Evolutionary conservation across 2,329 filamentous ascomycete genomes (phyloP).

Genomic region (Pyricularia grisea): DNA sequence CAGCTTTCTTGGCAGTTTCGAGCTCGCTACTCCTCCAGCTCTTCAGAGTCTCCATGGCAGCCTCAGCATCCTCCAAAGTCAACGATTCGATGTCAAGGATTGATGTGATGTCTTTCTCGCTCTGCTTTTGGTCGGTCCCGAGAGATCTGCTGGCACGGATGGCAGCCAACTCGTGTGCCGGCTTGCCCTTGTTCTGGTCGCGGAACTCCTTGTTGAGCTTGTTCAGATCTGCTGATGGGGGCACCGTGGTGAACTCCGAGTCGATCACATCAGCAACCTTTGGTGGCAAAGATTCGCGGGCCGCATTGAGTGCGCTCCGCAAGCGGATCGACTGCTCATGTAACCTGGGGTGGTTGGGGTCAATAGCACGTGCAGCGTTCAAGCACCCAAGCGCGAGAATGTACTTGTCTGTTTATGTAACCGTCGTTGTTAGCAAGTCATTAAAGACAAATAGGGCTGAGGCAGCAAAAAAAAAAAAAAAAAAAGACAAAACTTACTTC

Average conservation of each 20-base stretch:
- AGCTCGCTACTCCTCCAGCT: constrained; percentile 40
- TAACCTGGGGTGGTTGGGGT: constrained; percentile 60
- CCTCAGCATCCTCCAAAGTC: constrained; percentile 36
- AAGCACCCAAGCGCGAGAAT: constrained; percentile 82
- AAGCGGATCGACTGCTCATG: constrained; percentile 67
- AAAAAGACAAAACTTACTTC: constrained; percentile 48
- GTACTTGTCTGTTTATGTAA: constrained; percentile 60
- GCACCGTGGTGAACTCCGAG: constrained; percentile 53
- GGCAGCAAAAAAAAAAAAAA: background rate
- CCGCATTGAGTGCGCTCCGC: constrained; percentile 48
- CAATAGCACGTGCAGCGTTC: constrained; percentile 59
- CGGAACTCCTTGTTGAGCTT: constrained; percentile 60
- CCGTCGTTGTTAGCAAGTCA: constrained; percentile 5
- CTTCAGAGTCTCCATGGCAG: constrained; percentile 30
- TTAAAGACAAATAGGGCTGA: background rate
- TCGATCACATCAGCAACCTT: constrained; percentile 63
- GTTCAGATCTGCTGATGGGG: constrained; percentile 47
- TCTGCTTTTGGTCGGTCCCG: constrained; percentile 37
- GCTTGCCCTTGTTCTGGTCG: constrained; percentile 50
- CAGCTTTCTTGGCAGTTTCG: constrained; percentile 37
- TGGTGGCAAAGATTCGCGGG: constrained; percentile 46
- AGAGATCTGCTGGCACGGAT: constrained; percentile 38
- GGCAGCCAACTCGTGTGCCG: constrained; percentile 52
- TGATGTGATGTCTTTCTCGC: constrained; percentile 31
- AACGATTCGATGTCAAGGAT: constrained; percentile 12